Evolutionary conservation across 352 stramenopile species (phyloP).

Genomic region (Chloridella minuta): DNA sequence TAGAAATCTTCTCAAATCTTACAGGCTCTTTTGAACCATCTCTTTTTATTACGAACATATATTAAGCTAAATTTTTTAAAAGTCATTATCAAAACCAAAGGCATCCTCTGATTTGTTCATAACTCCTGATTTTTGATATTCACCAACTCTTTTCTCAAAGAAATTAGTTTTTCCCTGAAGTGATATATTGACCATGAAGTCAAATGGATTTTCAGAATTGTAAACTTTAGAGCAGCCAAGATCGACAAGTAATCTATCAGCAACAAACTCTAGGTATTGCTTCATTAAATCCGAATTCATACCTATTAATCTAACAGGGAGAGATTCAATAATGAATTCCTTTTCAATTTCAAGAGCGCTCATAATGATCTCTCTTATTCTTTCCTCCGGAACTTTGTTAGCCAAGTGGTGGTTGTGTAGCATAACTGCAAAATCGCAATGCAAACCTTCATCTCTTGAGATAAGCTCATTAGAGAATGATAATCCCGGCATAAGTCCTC

Average conservation of each 20-base stretch:
- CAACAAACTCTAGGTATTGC: slow-evolving; percentile 95
- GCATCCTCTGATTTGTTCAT: too few species aligned
- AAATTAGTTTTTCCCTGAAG: slow-evolving; percentile 92
- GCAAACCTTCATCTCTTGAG: slow-evolving; percentile 79
- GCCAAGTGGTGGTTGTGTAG: slow-evolving; percentile 76
- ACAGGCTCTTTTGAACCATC: too few species aligned
- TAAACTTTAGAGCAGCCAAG: slow-evolving; percentile 65
- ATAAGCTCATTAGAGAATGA: slow-evolving; percentile 98
- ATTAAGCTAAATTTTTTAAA: too few species aligned
- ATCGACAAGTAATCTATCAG: slow-evolving; percentile 61
- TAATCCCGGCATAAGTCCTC: slow-evolving; percentile 79
- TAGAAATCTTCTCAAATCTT: too few species aligned
- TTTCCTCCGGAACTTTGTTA: slow-evolving; percentile 54
- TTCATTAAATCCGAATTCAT: slow-evolving; percentile 93
- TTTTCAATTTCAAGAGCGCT: slow-evolving; percentile 81
- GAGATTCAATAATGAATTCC: slow-evolving; percentile 75
- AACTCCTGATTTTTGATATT: slow-evolving; percentile 93
- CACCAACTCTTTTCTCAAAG: slow-evolving; percentile 84
- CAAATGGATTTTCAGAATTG: slow-evolving; percentile 70
- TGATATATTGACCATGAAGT: slow-evolving; percentile 99
- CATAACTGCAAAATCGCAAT: slow-evolving; percentile 93
- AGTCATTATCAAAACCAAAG: too few species aligned
- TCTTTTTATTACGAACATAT: too few species aligned
- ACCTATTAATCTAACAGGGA: slow-evolving; percentile 89
- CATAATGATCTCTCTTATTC: slow-evolving; percentile 61